phyloP scores from a whole-genome alignment of 179 eudicot species.

The Silene noctiflora region DNA sequence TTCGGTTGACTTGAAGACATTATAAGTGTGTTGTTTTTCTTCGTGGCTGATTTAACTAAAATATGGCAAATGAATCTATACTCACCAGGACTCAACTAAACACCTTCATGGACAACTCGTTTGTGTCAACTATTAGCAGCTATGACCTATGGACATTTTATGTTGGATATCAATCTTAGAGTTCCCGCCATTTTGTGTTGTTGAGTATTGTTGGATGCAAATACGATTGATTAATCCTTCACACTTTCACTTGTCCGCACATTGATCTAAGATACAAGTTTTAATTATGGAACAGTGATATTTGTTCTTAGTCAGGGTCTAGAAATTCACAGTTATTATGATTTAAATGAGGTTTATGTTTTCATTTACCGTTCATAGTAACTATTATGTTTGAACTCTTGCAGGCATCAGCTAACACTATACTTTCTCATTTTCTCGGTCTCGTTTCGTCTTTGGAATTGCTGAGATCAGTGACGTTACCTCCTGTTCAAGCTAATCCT shows the following conservation, averaged over 20 bases:
- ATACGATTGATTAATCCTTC: not conserved
- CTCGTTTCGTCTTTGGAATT: conserved; percentile 77
- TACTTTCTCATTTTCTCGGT: conserved; percentile 88
- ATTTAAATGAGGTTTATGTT: too few species aligned
- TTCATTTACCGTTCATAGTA: too few species aligned
- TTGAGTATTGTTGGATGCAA: not conserved
- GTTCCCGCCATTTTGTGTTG: not conserved
- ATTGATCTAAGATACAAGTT: not conserved
- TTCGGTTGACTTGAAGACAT: not conserved
- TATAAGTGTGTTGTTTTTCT: not conserved
- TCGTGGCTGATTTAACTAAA: not conserved
- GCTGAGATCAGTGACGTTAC: conserved; percentile 76
- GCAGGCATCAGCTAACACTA: conserved; percentile 95
- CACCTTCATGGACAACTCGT: not conserved
- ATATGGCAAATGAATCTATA: not conserved
- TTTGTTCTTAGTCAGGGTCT: not conserved
- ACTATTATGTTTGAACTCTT: conserved; percentile 2
- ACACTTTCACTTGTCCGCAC: not conserved
- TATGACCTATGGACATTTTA: not conserved
- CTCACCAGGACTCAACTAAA: not conserved
- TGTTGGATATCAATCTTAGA: not conserved
- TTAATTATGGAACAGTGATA: not conserved
- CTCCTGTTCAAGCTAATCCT: conserved; percentile 45
- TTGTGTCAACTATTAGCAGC: not conserved
- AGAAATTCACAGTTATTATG: not conserved